Evolutionary conservation across 129 eudicot species (phyloP).

Genomic region (Tagetes erecta): DNA sequence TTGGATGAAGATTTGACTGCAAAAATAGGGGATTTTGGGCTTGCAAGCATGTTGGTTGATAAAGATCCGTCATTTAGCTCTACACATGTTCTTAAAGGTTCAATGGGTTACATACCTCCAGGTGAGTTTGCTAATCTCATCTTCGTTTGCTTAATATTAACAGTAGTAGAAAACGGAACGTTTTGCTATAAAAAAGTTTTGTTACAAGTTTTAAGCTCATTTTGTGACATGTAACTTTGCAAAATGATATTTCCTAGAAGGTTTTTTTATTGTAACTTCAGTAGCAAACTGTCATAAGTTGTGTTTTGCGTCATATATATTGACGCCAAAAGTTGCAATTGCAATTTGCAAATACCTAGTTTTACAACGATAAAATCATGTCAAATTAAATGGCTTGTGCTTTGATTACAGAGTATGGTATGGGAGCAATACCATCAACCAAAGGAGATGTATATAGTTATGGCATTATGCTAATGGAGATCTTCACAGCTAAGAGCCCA

Average conservation of each 20-base stretch:
- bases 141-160: background rate
- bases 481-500: conserved; percentile 70
- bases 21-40: conserved; percentile 69
- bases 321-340: no score
- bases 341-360: no score
- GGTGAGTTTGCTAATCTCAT: conserved; percentile 37
- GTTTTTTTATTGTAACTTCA: no score
- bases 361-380: no score
- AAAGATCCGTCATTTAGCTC: conserved; percentile 44
- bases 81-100: conserved; percentile 50
- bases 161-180: background rate
- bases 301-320: no score
- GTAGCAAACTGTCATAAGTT: no score
- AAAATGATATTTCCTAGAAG: no score
- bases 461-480: conserved; percentile 63
- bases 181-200: no score
- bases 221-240: no score
- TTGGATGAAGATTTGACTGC: conserved; percentile 61
- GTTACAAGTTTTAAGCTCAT: no score
- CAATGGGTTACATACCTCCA: conserved; percentile 82
- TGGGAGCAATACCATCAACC: conserved; percentile 62
- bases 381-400: background rate
- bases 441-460: conserved; percentile 82
- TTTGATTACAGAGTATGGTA: conserved; percentile 54
- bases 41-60: conserved; percentile 53